phyloP scores from a whole-genome alignment of 345 rosid genomes.

The Lumnitzera littorea region DNA sequence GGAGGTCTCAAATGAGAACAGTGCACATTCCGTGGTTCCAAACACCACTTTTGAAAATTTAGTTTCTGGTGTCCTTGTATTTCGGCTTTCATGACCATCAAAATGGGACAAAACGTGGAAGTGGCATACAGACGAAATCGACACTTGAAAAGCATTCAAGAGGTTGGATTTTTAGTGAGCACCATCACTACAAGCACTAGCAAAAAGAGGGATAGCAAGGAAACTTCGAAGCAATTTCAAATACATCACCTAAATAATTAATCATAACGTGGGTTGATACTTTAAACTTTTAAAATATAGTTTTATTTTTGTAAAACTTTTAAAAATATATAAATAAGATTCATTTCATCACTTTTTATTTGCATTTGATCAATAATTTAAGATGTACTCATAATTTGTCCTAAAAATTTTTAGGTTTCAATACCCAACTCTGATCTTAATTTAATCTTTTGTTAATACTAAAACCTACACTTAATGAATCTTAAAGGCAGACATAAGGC shows the following conservation, averaged over 20 bases:
- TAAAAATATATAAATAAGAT: too few species aligned
- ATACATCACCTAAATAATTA: too few species aligned
- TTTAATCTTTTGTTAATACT: too few species aligned
- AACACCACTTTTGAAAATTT: conserved; percentile 12
- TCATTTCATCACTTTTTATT: too few species aligned
- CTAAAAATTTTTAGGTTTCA: not conserved
- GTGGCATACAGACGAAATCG: too few species aligned
- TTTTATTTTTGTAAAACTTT: too few species aligned
- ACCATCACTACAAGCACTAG: conserved; percentile 8
- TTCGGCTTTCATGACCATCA: conserved; percentile 30
- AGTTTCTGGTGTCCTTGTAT: conserved; percentile 29
- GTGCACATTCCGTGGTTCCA: conserved; percentile 15
- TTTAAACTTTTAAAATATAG: too few species aligned
- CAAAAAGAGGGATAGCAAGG: not conserved
- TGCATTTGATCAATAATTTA: conserved; percentile 14
- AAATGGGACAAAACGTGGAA: too few species aligned
- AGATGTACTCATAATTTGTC: conserved; percentile 10
- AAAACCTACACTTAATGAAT: conserved; percentile 13
- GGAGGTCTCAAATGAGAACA: too few species aligned
- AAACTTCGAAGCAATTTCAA: too few species aligned
- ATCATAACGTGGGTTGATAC: too few species aligned
- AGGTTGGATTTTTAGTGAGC: not conserved
- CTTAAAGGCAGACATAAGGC: conserved; percentile 15
- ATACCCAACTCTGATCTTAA: too few species aligned
- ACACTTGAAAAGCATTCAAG: not conserved